Base-by-base conservation (phyloP, 73 alveolate species). In the Halteria grandinella region DNA sequence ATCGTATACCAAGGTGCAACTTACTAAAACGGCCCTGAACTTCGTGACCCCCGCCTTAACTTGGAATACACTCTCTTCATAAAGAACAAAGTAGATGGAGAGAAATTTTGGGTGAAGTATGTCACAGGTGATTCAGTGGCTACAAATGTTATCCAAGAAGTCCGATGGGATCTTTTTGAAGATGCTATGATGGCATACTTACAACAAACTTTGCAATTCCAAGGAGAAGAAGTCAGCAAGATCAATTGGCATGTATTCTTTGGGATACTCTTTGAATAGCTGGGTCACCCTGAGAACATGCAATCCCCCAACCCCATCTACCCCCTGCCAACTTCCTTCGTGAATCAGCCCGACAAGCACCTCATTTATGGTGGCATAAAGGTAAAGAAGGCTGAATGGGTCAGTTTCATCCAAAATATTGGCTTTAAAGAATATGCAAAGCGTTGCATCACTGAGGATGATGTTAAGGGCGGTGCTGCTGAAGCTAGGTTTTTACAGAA, bases 151-250 rank as follows among this genome's bases (percentile, higher is more conserved):
- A n/a, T n/a, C 15, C 3, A 8, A 11, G 78, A 62, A 62, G 23
- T 62, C 28, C 10, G 78, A 39, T 62, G 78, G 78, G 78, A 62
- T 62, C 41, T 62, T 28, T 62, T 62, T 62, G 78, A 62, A 41
- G 78, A 62, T 62, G 57, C 43, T 4, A 62, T 62, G 60, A 48
- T 62, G 12, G 17, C 5, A 36, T 62, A 7, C 25, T 41, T 62
- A 14, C 27, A 62, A 14, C 62, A 62, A 6, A 62, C 15, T 14
- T 15, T 62, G 23, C 36, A 25, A 39, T 62, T 41, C 27, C 17
- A 62, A 6, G 5, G 20, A 3, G 50, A 62, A 5, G 60, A 39
- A 7, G 17, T 62, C 1, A 62, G 62, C 8, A 39, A 39, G 23
- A 60, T 62, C 5, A 41, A 62, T 62, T 62, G 78, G 78, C 25